A percentile compares a stretch with the other conserved stretches of the same genome.
Conservation (phyloP, 306 rosid species). For the Styphnolobium japonicum region DNA sequence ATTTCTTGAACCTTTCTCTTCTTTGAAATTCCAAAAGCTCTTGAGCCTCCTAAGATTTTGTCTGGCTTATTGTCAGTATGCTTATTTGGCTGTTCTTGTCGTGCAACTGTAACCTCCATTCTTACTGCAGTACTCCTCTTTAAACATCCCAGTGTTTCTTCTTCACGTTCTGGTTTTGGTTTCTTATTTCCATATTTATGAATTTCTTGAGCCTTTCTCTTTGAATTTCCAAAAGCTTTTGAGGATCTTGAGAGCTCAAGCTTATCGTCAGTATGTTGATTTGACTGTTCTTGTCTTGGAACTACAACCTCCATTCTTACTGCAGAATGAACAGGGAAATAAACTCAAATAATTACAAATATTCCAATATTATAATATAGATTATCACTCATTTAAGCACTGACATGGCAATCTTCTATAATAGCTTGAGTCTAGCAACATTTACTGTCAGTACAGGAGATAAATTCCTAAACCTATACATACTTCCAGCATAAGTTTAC, state of each 20-base stretch:
- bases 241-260: conserved; percentile 16
- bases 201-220: conserved; percentile 28
- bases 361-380: background rate
- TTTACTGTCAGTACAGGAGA: background rate
- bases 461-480: background rate
- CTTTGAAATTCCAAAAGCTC: conserved; percentile 16
- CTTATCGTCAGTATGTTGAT: conserved; percentile 10
- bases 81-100: conserved; percentile 9
- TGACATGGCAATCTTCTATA: background rate
- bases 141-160: background rate
- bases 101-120: conserved; percentile 31
- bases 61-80: background rate
- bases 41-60: background rate
- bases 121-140: conserved; percentile 1
- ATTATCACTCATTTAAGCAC: conserved; percentile 9
- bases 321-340: conserved; percentile 17
- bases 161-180: conserved; percentile 16
- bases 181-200: background rate
- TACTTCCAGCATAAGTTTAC: background rate
- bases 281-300: conserved; percentile 22
- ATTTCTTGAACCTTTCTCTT: conserved; percentile 23
- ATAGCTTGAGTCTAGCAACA: background rate
- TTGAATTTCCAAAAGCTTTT: conserved; percentile 2
- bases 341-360: background rate
- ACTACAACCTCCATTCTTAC: conserved; percentile 48